Evolutionary conservation across 208 protist genomes (phyloP).

Genomic region (Porcisia hertigi): DNA sequence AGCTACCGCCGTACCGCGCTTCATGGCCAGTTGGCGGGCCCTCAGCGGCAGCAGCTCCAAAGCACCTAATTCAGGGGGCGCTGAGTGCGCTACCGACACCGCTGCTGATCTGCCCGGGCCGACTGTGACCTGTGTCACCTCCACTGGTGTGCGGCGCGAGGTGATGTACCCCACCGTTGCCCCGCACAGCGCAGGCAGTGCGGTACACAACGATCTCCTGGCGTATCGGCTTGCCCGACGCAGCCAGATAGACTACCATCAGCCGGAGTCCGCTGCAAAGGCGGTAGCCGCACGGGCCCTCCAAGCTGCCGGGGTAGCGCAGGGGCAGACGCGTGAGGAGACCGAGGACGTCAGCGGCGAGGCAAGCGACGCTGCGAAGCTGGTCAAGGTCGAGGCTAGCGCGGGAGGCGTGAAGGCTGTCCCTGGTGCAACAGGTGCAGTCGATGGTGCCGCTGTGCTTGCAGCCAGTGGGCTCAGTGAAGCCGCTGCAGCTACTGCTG

Average conservation of each 20-base stretch:
- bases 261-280: conserved; percentile 42
- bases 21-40: conserved; percentile 23
- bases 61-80: not conserved
- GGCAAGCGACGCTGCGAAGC: conserved; percentile 1
- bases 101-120: conserved; percentile 13
- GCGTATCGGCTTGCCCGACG: conserved; percentile 44
- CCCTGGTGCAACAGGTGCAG: not conserved
- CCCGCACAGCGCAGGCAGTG: not conserved
- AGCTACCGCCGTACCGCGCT: conserved; percentile 27
- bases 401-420: conserved; percentile 7
- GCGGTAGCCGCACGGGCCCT: conserved; percentile 26
- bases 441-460: not conserved
- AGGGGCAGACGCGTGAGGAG: conserved; percentile 15
- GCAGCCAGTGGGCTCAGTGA: conserved; percentile 4
- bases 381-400: conserved; percentile 16
- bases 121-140: conserved; percentile 17
- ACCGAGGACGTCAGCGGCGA: conserved; percentile 5
- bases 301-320: conserved; percentile 19
- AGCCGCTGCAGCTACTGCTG: conserved; percentile 11
- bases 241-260: conserved; percentile 75
- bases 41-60: conserved; percentile 15
- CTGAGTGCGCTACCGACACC: not conserved
- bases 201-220: conserved; percentile 14
- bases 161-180: conserved; percentile 27
- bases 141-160: conserved; percentile 22